phyloP scores from a whole-genome alignment of 768 basidiomycete genomes.

The Tylopilus sp. region DNA sequence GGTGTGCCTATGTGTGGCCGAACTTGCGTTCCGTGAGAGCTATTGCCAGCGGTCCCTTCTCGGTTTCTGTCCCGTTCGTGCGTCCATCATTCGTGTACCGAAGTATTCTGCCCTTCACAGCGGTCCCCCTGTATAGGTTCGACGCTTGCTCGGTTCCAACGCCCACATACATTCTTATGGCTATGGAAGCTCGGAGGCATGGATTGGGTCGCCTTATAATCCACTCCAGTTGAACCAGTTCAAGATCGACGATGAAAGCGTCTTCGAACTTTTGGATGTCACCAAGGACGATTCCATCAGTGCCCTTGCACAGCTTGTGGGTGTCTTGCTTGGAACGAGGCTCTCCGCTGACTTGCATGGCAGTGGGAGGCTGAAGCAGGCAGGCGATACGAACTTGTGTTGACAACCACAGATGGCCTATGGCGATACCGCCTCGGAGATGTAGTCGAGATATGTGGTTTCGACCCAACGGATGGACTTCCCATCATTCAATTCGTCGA shows the following conservation, averaged over 20 bases:
- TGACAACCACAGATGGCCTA: conserved; percentile 16
- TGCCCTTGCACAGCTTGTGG: conserved; percentile 2
- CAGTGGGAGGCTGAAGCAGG: conserved; percentile 18
- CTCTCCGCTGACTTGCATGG: neutral
- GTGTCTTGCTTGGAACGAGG: neutral
- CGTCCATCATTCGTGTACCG: neutral
- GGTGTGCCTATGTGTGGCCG: conserved; percentile 15
- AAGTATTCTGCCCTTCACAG: neutral
- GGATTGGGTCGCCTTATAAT: conserved; percentile 5
- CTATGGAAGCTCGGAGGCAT: conserved; percentile 4
- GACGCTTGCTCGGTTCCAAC: neutral
- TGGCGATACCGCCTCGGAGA: conserved; percentile 22
- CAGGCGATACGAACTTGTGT: conserved; percentile 16
- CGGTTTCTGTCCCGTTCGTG: conserved; percentile 9
- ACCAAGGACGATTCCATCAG: neutral
- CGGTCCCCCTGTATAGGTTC: neutral
- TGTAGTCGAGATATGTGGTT: conserved; percentile 20
- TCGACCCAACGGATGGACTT: conserved; percentile 14
- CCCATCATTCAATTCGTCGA: conserved; percentile 18
- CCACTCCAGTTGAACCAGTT: conserved; percentile 8
- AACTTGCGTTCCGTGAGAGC: conserved; percentile 7
- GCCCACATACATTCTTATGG: neutral
- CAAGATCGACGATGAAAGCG: neutral
- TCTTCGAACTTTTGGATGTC: conserved; percentile 20
- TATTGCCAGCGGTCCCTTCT: conserved; percentile 13